Percentiles rank a stretch among this genome's conserved stretches.
phyloP scores from a whole-genome alignment of 2,329 filamentous ascomycete genomes.

The Venturia pyrina region DNA sequence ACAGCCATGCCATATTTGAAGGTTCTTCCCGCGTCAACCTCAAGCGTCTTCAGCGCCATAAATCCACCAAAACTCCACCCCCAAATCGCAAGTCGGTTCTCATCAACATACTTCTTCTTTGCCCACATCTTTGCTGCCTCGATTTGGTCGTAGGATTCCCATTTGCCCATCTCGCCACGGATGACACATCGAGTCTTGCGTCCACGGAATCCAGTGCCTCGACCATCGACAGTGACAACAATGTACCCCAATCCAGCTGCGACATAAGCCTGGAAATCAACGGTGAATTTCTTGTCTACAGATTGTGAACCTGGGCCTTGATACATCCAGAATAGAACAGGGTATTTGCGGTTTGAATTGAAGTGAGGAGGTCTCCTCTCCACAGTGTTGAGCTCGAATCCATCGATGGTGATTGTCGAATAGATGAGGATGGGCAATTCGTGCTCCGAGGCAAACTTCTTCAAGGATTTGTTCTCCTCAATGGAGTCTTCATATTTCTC shows the following conservation, averaged over 20 bases:
- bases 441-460: slow-evolving; percentile 59
- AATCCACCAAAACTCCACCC: slow-evolving; percentile 98
- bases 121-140: slow-evolving; percentile 79
- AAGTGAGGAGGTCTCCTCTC: slow-evolving; percentile 90
- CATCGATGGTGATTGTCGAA: slow-evolving; percentile 75
- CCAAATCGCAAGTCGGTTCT: slow-evolving; percentile 81
- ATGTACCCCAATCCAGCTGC: slow-evolving; percentile 81
- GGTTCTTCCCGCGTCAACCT: slow-evolving; percentile 77
- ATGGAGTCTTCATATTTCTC: slow-evolving; percentile 58
- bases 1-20: slow-evolving; percentile 98
- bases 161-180: slow-evolving; percentile 72
- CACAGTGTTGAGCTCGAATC: slow-evolving; percentile 60
- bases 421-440: slow-evolving; percentile 78
- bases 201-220: slow-evolving; percentile 85
- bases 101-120: slow-evolving; percentile 71
- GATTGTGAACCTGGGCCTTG: slow-evolving; percentile 88
- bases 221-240: slow-evolving; percentile 87
- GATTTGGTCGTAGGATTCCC: slow-evolving; percentile 86
- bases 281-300: slow-evolving; percentile 67
- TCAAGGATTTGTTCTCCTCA: slow-evolving; percentile 67
- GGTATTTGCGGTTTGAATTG: slow-evolving; percentile 71
- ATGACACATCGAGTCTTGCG: slow-evolving; percentile 73
- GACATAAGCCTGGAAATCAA: slow-evolving; percentile 87
- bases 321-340: slow-evolving; percentile 91
- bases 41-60: slow-evolving; percentile 87